Conservation (phyloP, 1,284 basidiomycete genomes). For the Omphalotus olearius region DNA sequence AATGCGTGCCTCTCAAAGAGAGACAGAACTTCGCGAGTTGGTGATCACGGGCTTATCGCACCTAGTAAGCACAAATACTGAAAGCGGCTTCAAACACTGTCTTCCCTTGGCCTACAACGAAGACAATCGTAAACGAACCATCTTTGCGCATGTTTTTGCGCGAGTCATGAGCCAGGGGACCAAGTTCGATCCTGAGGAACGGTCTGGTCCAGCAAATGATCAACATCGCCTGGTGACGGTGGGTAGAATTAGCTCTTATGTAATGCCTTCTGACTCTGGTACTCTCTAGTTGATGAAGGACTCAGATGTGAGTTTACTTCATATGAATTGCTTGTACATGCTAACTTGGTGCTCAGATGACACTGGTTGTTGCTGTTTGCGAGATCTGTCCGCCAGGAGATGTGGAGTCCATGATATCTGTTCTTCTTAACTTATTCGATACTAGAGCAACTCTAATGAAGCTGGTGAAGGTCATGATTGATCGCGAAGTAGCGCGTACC, state of each 20-base stretch:
- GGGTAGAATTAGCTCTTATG: constrained; percentile 21
- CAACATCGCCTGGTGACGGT: constrained; percentile 68
- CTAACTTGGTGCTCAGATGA: constrained; percentile 41
- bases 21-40: constrained; percentile 63
- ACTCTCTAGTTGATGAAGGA: constrained; percentile 61
- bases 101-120: constrained; percentile 77
- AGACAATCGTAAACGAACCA: constrained; percentile 70
- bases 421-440: constrained; percentile 86
- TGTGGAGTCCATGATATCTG: constrained; percentile 79
- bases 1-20: constrained; percentile 44
- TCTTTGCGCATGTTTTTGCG: constrained; percentile 88
- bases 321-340: not conserved
- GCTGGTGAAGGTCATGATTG: constrained; percentile 80
- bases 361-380: constrained; percentile 80
- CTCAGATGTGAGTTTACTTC: constrained; percentile 53
- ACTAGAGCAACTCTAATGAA: constrained; percentile 69
- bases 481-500: constrained; percentile 76
- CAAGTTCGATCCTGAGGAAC: constrained; percentile 60
- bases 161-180: constrained; percentile 81
- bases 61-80: constrained; percentile 81
- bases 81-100: constrained; percentile 88
- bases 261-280: not conserved
- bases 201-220: constrained; percentile 44
- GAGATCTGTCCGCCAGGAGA: constrained; percentile 78
- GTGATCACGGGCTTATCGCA: constrained; percentile 78